phyloP scores from a whole-genome alignment of 2,329 filamentous ascomycete species.

The Neurospora sp. region DNA sequence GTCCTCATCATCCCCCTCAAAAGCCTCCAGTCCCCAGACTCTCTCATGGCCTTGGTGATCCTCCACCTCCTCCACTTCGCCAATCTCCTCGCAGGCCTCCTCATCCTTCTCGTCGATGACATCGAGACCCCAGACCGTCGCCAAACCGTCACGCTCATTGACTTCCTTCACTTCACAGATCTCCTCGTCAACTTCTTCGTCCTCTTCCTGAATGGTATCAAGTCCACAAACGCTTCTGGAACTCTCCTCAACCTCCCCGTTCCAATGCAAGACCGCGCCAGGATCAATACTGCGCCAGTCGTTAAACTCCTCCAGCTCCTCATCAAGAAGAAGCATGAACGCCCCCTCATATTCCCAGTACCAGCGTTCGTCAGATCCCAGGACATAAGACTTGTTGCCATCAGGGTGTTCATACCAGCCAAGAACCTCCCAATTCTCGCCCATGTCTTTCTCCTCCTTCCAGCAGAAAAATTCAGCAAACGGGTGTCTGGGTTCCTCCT shows the following conservation, averaged over 20 bases:
- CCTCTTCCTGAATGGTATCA: background rate
- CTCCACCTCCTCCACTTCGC: background rate
- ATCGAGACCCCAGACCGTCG: background rate
- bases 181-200: background rate
- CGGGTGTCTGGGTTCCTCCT: background rate
- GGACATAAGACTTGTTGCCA: background rate
- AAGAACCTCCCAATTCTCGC: background rate
- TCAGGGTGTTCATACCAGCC: background rate
- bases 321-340: background rate
- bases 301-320: background rate
- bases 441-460: background rate
- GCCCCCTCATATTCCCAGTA: background rate
- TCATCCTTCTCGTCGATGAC: background rate
- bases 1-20: background rate
- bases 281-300: background rate
- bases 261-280: rapidly evolving
- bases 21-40: background rate
- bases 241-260: background rate
- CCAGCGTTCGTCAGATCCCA: background rate
- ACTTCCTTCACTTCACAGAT: background rate
- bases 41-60: background rate
- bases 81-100: background rate
- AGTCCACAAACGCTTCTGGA: background rate
- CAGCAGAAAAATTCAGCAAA: background rate
- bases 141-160: background rate